These are phyloP conservation scores for Pirum gemmata DNA, from an alignment of 78 protist species.

Conservation along the genomic window DNA sequence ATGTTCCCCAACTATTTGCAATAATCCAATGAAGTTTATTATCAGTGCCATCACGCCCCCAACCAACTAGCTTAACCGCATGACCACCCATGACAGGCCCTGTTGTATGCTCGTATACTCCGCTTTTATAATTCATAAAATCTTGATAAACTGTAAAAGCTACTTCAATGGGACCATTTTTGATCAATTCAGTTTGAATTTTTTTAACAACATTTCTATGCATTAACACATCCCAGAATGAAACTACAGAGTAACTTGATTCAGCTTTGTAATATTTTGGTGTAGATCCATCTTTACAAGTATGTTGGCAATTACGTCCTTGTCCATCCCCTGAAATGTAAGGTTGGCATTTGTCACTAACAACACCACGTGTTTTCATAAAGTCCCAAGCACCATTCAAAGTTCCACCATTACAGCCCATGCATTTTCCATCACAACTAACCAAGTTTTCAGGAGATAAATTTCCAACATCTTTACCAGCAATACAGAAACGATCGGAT, in stretches of 20 bases:
- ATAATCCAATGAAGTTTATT: background rate
- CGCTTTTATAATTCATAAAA: background rate
- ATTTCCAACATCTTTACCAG: slow-evolving; percentile 22
- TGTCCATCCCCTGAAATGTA: slow-evolving; percentile 7
- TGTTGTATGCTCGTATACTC: background rate
- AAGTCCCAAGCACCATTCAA: slow-evolving; percentile 41
- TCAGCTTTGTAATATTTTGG: background rate
- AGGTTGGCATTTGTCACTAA: background rate
- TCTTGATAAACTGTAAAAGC: slow-evolving; percentile 17
- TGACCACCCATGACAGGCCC: slow-evolving; percentile 2
- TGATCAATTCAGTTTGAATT: slow-evolving; percentile 26
- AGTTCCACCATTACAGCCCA: slow-evolving; percentile 61
- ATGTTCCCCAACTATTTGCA: background rate
- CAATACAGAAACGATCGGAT: slow-evolving; percentile 58
- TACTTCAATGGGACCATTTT: slow-evolving; percentile 54
- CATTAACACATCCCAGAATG: background rate
- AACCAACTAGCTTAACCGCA: background rate
- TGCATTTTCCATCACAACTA: slow-evolving; percentile 34
- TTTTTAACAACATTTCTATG: background rate
- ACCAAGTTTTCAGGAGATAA: slow-evolving; percentile 48
- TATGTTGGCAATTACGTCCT: background rate
- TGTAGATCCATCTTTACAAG: background rate
- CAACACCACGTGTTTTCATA: slow-evolving; percentile 10
- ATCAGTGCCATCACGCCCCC: background rate
- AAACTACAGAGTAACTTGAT: slow-evolving; percentile 5